phyloP scores from a whole-genome alignment of 2,329 filamentous ascomycete species.

The Venturia oleaginea region DNA sequence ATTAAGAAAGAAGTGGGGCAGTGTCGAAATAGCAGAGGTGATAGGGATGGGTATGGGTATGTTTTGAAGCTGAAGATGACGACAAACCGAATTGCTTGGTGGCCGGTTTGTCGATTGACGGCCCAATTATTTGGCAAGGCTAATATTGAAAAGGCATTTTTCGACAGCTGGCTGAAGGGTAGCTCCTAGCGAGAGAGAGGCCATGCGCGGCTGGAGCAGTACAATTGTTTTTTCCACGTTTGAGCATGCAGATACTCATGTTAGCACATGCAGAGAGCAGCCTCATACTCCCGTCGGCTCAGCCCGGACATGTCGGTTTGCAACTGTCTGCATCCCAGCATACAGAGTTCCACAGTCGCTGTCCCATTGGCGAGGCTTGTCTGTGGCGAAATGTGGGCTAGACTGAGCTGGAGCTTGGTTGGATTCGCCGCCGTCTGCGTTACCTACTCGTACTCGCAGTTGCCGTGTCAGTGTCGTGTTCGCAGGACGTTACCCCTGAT shows the following conservation, averaged over 20 bases:
- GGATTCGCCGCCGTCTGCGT: neutral
- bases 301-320: neutral
- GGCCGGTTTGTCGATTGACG: neutral
- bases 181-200: neutral
- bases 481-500: neutral
- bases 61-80: constrained; percentile 1
- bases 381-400: neutral
- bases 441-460: neutral
- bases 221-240: neutral
- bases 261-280: neutral
- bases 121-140: neutral
- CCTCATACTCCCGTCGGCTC: neutral
- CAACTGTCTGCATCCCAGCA: too few species aligned
- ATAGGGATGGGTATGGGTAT: constrained; percentile 3
- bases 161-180: neutral
- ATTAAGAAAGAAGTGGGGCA: neutral
- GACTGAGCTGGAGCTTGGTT: neutral
- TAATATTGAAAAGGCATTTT: neutral
- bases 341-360: neutral
- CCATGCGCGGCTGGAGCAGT: neutral
- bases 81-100: neutral
- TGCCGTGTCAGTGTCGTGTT: neutral
- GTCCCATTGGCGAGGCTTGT: neutral
- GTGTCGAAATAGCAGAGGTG: neutral
- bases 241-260: neutral